Percentiles rank a stretch among this genome's conserved stretches.
Evolutionary conservation across 1,139 yeast species (phyloP).

Genomic region (Suhomyces coccinellae): DNA sequence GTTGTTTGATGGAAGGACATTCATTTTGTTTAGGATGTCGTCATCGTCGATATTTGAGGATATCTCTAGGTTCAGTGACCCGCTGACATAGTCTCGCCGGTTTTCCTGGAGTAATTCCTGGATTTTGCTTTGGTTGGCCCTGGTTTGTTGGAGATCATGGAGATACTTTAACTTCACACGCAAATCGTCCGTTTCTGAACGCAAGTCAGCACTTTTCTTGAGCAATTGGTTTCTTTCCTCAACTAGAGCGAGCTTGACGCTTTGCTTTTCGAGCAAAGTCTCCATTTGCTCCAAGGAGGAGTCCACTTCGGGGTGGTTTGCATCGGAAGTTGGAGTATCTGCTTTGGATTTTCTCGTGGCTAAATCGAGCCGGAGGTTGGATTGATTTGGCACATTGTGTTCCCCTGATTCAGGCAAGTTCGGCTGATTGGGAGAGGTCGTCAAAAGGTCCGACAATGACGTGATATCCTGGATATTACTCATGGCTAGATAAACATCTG

Average conservation of each 20-base stretch:
- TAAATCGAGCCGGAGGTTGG: slow-evolving; percentile 10
- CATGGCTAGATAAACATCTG: slow-evolving; percentile 15
- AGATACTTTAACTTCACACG: slow-evolving; percentile 21
- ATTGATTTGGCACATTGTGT: neutral
- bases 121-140: slow-evolving; percentile 19
- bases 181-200: slow-evolving; percentile 23
- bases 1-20: slow-evolving; percentile 39
- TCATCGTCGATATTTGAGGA: slow-evolving; percentile 21
- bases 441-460: slow-evolving; percentile 28
- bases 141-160: slow-evolving; percentile 19
- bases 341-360: slow-evolving; percentile 7
- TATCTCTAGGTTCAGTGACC: neutral
- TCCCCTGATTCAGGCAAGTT: slow-evolving; percentile 3
- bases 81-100: slow-evolving; percentile 10
- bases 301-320: neutral
- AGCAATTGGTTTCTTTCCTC: slow-evolving; percentile 25
- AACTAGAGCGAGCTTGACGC: slow-evolving; percentile 22
- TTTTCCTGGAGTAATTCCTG: slow-evolving; percentile 28
- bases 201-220: slow-evolving; percentile 20
- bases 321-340: neutral
- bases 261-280: slow-evolving; percentile 18
- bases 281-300: slow-evolving; percentile 6
- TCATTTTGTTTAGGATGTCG: slow-evolving; percentile 24
- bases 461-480: slow-evolving; percentile 30
- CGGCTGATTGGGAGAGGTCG: slow-evolving; percentile 23